phyloP scores from a whole-genome alignment of 129 eudicot species.

The Saposhnikovia divaricata region DNA sequence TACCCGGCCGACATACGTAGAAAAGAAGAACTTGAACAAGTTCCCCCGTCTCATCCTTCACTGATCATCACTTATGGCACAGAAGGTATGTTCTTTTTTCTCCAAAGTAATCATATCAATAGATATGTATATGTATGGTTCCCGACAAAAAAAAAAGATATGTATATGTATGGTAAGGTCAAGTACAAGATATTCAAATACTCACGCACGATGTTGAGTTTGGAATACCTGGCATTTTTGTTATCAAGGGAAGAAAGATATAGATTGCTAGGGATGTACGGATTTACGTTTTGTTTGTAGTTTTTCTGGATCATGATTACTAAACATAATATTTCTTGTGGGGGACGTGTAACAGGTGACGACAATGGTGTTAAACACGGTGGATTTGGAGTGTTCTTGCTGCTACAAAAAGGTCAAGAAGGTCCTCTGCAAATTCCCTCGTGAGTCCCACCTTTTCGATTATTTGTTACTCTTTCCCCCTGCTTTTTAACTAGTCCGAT shows the following conservation, averaged over 20 bases:
- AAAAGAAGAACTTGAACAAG: not conserved
- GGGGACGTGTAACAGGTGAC: conserved; percentile 27
- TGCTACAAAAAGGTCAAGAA: conserved; percentile 86
- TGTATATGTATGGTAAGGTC: too few species aligned
- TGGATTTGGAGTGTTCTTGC: conserved; percentile 66
- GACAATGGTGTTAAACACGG: conserved; percentile 52
- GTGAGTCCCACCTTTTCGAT: conserved; percentile 30
- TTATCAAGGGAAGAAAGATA: too few species aligned
- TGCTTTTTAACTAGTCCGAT: not conserved
- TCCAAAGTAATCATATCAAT: too few species aligned
- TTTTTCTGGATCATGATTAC: not conserved
- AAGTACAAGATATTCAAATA: not conserved
- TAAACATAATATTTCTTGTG: not conserved
- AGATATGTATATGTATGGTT: too few species aligned
- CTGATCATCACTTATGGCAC: not conserved
- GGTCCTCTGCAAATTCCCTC: conserved; percentile 67
- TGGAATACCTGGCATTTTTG: not conserved
- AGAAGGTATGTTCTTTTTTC: not conserved
- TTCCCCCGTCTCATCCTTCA: not conserved
- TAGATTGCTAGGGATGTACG: not conserved
- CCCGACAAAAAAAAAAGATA: too few species aligned
- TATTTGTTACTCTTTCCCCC: not conserved
- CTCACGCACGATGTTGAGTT: not conserved
- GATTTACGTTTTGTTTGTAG: not conserved
- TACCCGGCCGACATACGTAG: not conserved